Conservation (phyloP, 2,329 filamentous ascomycete genomes). For the Fusarium napiforme region DNA sequence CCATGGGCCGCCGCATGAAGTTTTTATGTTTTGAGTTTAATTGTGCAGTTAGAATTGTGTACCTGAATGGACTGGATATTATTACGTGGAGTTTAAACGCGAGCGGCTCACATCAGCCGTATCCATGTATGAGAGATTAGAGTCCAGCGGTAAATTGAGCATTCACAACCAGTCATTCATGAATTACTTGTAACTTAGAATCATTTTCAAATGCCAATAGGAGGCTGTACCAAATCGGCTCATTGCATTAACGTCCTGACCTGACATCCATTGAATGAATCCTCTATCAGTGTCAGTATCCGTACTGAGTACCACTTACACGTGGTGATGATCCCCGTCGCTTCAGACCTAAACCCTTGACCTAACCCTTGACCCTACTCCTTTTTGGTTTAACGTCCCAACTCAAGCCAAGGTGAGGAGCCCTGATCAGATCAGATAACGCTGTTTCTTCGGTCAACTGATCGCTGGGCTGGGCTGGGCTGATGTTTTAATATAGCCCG, state of each 20-base stretch:
- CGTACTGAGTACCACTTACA: conserved; percentile 23
- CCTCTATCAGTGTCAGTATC: neutral
- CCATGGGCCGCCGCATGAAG: neutral
- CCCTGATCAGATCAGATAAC: conserved; percentile 39
- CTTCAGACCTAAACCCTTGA: conserved; percentile 32
- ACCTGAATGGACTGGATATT: neutral
- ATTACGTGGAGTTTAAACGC: conserved; percentile 19
- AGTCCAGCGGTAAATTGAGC: neutral
- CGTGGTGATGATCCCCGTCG: conserved; percentile 27
- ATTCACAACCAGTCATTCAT: conserved; percentile 6
- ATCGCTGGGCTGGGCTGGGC: conserved; percentile 2
- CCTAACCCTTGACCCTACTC: conserved; percentile 32
- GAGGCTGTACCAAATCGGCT: neutral
- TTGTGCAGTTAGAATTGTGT: conserved; percentile 7
- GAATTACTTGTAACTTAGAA: neutral
- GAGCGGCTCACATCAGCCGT: conserved; percentile 24
- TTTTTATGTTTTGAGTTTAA: conserved; percentile 23
- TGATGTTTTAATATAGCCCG: conserved; percentile 15
- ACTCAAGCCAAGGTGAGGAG: conserved; percentile 24
- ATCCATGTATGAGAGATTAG: conserved; percentile 8
- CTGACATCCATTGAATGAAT: neutral
- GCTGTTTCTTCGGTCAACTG: conserved; percentile 11
- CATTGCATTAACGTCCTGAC: conserved; percentile 2
- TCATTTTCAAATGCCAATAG: neutral
- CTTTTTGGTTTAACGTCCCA: conserved; percentile 15